Base-by-base conservation (phyloP, 2,329 filamentous ascomycete genomes). In the Paecilomyces sp. region DNA sequence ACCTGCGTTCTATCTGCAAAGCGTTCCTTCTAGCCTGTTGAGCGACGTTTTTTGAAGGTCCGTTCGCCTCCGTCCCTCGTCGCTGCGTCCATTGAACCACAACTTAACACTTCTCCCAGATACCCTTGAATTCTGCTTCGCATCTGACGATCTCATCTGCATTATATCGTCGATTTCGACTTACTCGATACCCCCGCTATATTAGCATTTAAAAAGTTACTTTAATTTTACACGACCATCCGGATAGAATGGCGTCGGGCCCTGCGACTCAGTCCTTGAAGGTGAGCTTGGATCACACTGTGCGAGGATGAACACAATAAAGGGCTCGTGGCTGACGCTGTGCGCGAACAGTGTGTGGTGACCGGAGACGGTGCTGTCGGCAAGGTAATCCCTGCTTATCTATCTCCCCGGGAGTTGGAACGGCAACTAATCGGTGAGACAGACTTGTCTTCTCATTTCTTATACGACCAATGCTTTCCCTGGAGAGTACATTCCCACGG, bases 401-500 rank as follows among this genome's bases (percentile, higher is more conserved):
- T 55, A 54, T 52, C 22, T 53, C 50, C 9, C 34, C 54, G 51
- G 22, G 30, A 31, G 53, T 57, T 57, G 58, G 54, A n/a, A 54
- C 55, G 55, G 59, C 59, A 62, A 60, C 61, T 63, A 66, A 63
- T 63, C 63, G 57, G 57, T 63, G 63, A 59, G 41, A 53, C 64
- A 97, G 93, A 99, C 94, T 83, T 99, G 94, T 83, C 88, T 99
- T 62, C 88, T 99, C 71, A 99, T 99, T 76, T 97, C 93, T 57
- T 99, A 99, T 82, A 97, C 94, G 65, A 99, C 94, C 65, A 99
- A 97, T 82, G 94, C 94, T 66, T 99, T 99, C 77, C 94, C 94
- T n/a, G 94, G 94, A 77, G 94, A 99, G 83, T 99, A 99, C 79
- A 97, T 99, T 70, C 94, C 94, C 67, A 99, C 94, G 70, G 94